Conservation (phyloP, 2,329 filamentous ascomycete genomes). For the Aspergillus unguis region DNA sequence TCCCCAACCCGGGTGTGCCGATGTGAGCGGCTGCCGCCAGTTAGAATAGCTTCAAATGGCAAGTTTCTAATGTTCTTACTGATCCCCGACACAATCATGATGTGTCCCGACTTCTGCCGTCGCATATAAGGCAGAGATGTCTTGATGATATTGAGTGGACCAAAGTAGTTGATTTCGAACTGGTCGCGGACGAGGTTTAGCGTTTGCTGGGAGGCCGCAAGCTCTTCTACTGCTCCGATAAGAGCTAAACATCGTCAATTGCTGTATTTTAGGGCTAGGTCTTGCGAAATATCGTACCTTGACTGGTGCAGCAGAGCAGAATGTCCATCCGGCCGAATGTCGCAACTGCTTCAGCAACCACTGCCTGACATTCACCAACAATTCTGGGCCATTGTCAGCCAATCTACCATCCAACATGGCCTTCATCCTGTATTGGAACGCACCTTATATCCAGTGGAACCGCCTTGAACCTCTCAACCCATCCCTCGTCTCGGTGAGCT, state of each 20-base stretch:
- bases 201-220: conserved; percentile 69
- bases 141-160: conserved; percentile 93
- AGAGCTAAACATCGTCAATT: conserved; percentile 56
- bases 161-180: conserved; percentile 93
- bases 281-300: conserved; percentile 55
- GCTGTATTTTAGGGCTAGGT: not conserved
- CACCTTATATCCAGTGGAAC: conserved; percentile 58
- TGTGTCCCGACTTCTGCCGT: conserved; percentile 77
- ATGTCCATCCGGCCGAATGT: conserved; percentile 87
- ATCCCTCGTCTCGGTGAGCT: conserved; percentile 66
- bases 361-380: conserved; percentile 73
- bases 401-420: not conserved
- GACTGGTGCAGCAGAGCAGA: conserved; percentile 80
- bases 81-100: conserved; percentile 84
- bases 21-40: conserved; percentile 67
- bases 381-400: conserved; percentile 40
- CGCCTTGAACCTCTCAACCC: conserved; percentile 71
- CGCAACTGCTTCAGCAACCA: conserved; percentile 79
- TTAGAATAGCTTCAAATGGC: conserved; percentile 17
- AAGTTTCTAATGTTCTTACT: conserved; percentile 42
- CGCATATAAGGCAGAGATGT: conserved; percentile 77
- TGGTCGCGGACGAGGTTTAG: conserved; percentile 81
- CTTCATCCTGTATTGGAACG: conserved; percentile 10
- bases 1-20: conserved; percentile 83
- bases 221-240: conserved; percentile 86